Conservation (phyloP, 176 grass and related monocot species). For the Bolboschoenus planiculmis region DNA sequence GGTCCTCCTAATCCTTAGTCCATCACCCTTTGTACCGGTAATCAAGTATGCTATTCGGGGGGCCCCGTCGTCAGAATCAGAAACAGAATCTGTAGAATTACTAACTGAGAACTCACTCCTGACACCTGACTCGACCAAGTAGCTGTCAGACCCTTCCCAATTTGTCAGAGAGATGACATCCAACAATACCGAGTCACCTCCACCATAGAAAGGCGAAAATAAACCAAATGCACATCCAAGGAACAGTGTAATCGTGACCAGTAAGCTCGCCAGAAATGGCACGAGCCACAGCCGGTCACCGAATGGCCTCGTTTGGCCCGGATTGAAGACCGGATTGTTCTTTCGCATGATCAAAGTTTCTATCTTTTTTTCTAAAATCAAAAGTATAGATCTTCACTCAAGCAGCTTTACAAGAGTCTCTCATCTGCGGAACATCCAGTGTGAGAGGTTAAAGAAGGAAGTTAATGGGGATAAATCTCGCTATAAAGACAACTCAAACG, state of each 20-base stretch:
- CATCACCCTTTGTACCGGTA: slow-evolving; percentile 89
- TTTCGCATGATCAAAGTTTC: slow-evolving; percentile 50
- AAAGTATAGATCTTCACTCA: neutral
- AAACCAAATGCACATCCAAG: slow-evolving; percentile 57
- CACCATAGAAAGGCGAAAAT: slow-evolving; percentile 44
- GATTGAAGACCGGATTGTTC: slow-evolving; percentile 33
- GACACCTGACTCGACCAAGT: slow-evolving; percentile 13
- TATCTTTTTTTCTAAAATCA: neutral
- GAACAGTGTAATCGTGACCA: slow-evolving; percentile 55
- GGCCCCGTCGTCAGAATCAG: slow-evolving; percentile 33
- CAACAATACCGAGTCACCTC: slow-evolving; percentile 34
- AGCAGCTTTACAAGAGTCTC: neutral
- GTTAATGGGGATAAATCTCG: slow-evolving; percentile 6
- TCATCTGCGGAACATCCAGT: neutral
- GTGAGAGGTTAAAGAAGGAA: neutral
- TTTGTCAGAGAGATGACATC: slow-evolving; percentile 48
- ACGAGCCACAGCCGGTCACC: slow-evolving; percentile 72
- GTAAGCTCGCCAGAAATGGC: slow-evolving; percentile 66
- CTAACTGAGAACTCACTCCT: neutral
- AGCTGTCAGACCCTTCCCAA: slow-evolving; percentile 28
- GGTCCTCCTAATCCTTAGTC: slow-evolving; percentile 65
- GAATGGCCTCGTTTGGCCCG: slow-evolving; percentile 49
- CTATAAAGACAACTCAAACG: neutral
- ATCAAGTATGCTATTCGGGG: slow-evolving; percentile 85
- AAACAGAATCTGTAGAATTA: slow-evolving; percentile 26